These are phyloP conservation scores for Ceratorhiza oryzae-sativae DNA, from an alignment of 1,284 basidiomycete species.

Conservation along the genomic window DNA sequence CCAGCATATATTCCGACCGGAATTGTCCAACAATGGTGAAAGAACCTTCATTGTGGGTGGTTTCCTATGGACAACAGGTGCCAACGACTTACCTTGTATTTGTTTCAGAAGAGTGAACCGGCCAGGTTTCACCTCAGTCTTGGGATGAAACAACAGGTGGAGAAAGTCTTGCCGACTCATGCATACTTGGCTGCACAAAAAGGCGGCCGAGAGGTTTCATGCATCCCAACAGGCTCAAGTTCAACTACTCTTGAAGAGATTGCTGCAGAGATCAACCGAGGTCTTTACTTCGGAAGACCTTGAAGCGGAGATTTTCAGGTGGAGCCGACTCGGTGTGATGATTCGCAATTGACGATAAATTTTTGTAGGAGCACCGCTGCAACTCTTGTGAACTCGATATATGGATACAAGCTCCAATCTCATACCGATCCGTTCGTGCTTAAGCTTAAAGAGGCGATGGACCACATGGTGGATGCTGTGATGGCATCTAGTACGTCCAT, in stretches of 20 bases:
- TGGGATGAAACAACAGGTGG: constrained; percentile 23
- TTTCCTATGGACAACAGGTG: too few species aligned
- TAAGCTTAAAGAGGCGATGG: constrained; percentile 1
- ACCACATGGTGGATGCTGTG: neutral
- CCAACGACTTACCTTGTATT: neutral
- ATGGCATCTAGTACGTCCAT: constrained; percentile 15
- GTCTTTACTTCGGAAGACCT: constrained; percentile 4
- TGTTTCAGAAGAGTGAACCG: neutral
- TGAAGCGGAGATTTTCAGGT: constrained; percentile 6
- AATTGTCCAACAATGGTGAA: neutral
- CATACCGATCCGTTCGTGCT: constrained; percentile 1
- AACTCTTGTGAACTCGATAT: constrained; percentile 17
- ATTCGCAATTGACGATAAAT: neutral
- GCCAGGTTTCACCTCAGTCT: constrained; percentile 2
- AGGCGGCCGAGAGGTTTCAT: constrained; percentile 16
- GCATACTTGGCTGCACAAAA: constrained; percentile 23
- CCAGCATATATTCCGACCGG: constrained; percentile 19
- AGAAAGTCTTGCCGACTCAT: constrained; percentile 11
- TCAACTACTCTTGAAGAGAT: constrained; percentile 3
- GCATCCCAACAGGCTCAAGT: neutral
- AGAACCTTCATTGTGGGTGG: constrained; percentile 13
- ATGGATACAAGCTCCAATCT: neutral
- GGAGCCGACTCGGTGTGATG: neutral
- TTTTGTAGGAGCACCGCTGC: neutral
- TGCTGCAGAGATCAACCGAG: neutral